Percentiles rank a stretch among this genome's conserved stretches.
These are phyloP conservation scores for Bryoglossum gracile DNA, from an alignment of 495 filamentous ascomycete genomes.

Conservation along the genomic window DNA sequence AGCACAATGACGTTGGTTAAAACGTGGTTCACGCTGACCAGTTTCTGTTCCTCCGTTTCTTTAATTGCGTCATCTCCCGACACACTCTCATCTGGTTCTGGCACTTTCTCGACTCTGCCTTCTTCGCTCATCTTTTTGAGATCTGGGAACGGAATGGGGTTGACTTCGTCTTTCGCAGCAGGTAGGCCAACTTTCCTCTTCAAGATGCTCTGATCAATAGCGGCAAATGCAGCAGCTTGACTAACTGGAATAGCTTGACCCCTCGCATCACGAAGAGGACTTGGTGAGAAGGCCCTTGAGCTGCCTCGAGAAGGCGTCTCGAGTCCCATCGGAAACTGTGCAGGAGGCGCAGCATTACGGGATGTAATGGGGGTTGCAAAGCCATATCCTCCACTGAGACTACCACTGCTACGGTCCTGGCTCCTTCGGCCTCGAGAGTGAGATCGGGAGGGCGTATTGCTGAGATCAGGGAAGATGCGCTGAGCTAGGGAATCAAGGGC, in stretches of 20 bases:
- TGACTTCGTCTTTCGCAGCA: slow-evolving; percentile 20
- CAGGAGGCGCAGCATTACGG: slow-evolving; percentile 11
- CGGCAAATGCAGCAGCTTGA: slow-evolving; percentile 44
- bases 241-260: slow-evolving; percentile 21
- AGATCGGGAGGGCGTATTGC: slow-evolving; percentile 39
- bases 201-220: slow-evolving; percentile 46
- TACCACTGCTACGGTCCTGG: slow-evolving; percentile 18
- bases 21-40: slow-evolving; percentile 74
- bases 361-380: slow-evolving; percentile 18
- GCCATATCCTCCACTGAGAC: slow-evolving; percentile 16
- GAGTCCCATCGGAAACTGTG: slow-evolving; percentile 18
- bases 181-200: slow-evolving; percentile 38
- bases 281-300: slow-evolving; percentile 21
- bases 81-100: slow-evolving; percentile 35
- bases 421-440: slow-evolving; percentile 38
- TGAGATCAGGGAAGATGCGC: slow-evolving; percentile 47
- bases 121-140: slow-evolving; percentile 23
- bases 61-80: slow-evolving; percentile 23
- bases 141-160: slow-evolving; percentile 23
- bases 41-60: slow-evolving; percentile 25
- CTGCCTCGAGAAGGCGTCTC: slow-evolving; percentile 16
- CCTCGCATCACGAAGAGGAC: slow-evolving; percentile 11
- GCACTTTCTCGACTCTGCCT: slow-evolving; percentile 31
- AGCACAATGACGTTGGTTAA: slow-evolving; percentile 71
- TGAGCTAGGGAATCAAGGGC: slow-evolving; percentile 48